phyloP scores from a whole-genome alignment of 192 early-diverging fungal genomes.

The Entomortierella chlamydospora region DNA sequence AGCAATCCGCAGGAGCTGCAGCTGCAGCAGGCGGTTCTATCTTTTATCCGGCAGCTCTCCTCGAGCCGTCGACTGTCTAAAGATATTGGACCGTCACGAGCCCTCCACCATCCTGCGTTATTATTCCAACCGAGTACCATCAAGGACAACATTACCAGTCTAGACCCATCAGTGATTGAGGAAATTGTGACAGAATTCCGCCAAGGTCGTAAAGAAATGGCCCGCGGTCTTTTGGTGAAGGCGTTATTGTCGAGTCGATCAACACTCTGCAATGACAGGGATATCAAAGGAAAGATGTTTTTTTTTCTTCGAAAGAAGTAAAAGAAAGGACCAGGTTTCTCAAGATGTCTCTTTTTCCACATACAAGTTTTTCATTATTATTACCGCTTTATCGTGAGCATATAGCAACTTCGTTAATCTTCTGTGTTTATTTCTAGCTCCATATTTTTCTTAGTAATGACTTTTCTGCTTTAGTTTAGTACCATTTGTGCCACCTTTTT shows the following conservation, averaged over 20 bases:
- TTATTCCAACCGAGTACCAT: conserved; percentile 28
- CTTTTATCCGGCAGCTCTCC: conserved; percentile 49
- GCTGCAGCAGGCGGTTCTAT: conserved; percentile 28
- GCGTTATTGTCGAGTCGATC: conserved; percentile 44
- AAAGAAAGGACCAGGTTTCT: background rate
- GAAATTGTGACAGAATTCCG: conserved; percentile 56
- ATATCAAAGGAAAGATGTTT: conserved; percentile 8
- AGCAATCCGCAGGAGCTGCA: conserved; percentile 48
- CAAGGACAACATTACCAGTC: conserved; percentile 53
- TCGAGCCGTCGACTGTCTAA: conserved; percentile 48
- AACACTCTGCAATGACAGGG: conserved; percentile 22
- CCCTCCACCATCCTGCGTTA: background rate
- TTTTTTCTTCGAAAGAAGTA: conserved; percentile 34
- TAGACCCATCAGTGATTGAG: conserved; percentile 43
- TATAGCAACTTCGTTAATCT: background rate
- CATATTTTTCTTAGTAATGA: too few relatives aligned
- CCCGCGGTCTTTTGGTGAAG: conserved; percentile 54
- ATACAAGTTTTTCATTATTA: too few relatives aligned
- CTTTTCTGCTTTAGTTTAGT: too few relatives aligned
- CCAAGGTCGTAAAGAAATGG: conserved; percentile 40
- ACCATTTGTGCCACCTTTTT: too few relatives aligned
- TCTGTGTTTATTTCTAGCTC: background rate
- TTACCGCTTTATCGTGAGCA: background rate
- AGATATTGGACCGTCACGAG: background rate
- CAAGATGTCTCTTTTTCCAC: background rate